Base-by-base conservation (phyloP, 2,329 filamentous ascomycete genomes). In the Cladosporium sp. region DNA sequence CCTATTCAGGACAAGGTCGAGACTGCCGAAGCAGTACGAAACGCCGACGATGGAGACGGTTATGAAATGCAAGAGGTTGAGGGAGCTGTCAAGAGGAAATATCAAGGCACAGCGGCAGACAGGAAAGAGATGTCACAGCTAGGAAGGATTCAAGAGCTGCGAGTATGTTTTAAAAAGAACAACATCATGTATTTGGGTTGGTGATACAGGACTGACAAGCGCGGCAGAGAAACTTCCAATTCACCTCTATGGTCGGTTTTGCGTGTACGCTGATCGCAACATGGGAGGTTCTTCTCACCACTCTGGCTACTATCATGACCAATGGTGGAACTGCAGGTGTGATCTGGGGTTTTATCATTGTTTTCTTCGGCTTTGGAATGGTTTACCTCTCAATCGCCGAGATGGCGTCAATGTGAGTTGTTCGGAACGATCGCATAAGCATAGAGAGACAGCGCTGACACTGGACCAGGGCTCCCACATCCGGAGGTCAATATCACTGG, bases 331-430 rank as follows among this genome's bases (percentile, higher is more conserved):
- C 60, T n/a, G 62, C 62, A 9, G 67, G 65, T 7, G 51, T 64
- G 2, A 62, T 71, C 38, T 69, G 59, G 57, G 55, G 56, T 7
- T 69, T 64, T 38, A 56, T 71, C 27, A 59, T 59, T 42, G 64
- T 60, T 0, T 63, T 61, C 18, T 41, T 67, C 15, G 67, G 67
- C 5, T 65, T 68, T 42, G 54, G 59, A 2, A 61, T 65, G 33
- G 67, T 72, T 2, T 75, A 74, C 55, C 70, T 69, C 0, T 71
- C 72, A n/a, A 69, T 76, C 38, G 70, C 69, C 1, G 74, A 77
- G 53, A 57, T 75, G 35, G 72, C 69, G 0, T 75, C 72, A 3
- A 71, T 77, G 67, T 63, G 65, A 13, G 43, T 38, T 59, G 30
- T n/a, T n/a, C n/a, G n/a, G n/a, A n/a, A n/a, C 19, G 8, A 9